Conservation (phyloP, 306 rosid genomes). For the Potentilla sterilis region DNA sequence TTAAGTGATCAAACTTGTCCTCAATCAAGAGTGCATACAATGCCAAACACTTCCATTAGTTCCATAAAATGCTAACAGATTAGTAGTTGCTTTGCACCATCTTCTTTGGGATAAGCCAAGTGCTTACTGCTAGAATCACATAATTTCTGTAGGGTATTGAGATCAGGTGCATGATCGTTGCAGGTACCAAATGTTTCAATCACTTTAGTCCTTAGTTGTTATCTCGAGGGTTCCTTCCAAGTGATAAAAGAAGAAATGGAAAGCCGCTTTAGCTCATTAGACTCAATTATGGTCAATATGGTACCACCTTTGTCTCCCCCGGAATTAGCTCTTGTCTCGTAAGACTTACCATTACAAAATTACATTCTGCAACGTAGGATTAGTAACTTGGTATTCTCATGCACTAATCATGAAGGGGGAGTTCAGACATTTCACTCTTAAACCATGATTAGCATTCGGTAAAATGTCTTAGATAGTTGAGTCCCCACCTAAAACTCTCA, state of each 20-base stretch:
- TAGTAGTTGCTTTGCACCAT: background rate
- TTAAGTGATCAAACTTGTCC: background rate
- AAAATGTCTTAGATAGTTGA: conserved; percentile 26
- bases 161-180: conserved; percentile 37
- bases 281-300: conserved; percentile 32
- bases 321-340: conserved; percentile 31
- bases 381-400: background rate
- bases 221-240: conserved; percentile 32
- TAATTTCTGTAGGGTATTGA: background rate
- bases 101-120: conserved; percentile 5
- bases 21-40: background rate
- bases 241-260: conserved; percentile 20
- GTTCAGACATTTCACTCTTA: conserved; percentile 29
- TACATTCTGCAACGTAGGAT: background rate
- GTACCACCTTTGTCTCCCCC: conserved; percentile 46
- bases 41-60: background rate
- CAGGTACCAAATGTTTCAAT: conserved; percentile 32
- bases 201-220: conserved; percentile 23
- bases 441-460: conserved; percentile 42
- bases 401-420: conserved; percentile 20
- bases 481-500: conserved; percentile 46
- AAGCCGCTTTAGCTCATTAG: conserved; percentile 30
- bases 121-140: background rate
- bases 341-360: conserved; percentile 4
- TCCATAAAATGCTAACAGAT: background rate